phyloP scores from a whole-genome alignment of 768 basidiomycete genomes.

The Candolleomyces aberdarensis region DNA sequence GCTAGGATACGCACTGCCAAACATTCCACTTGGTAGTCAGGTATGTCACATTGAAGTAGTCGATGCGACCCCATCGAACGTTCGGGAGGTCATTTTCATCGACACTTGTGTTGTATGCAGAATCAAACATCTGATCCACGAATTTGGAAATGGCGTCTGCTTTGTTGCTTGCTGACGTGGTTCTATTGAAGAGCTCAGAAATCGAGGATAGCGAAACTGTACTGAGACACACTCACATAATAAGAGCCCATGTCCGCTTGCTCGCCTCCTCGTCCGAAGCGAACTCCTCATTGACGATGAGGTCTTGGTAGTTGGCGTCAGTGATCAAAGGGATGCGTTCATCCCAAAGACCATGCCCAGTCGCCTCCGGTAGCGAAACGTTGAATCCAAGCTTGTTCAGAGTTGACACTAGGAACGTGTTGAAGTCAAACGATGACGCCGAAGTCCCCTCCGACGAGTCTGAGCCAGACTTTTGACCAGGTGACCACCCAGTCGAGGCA shows the following conservation, averaged over 20 bases:
- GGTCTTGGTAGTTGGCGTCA: conserved; percentile 72
- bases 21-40: conserved; percentile 84
- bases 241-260: conserved; percentile 71
- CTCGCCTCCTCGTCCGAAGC: conserved; percentile 55
- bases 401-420: conserved; percentile 45
- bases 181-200: conserved; percentile 20
- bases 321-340: conserved; percentile 73
- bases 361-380: conserved; percentile 39
- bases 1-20: conserved; percentile 62
- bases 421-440: conserved; percentile 31
- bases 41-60: conserved; percentile 81
- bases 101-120: conserved; percentile 62
- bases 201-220: not conserved
- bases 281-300: conserved; percentile 69
- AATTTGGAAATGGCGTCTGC: conserved; percentile 66
- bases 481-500: conserved; percentile 6
- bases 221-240: conserved; percentile 56
- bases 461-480: conserved; percentile 11
- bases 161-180: conserved; percentile 55
- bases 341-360: conserved; percentile 54
- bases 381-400: conserved; percentile 67
- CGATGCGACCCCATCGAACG: conserved; percentile 81
- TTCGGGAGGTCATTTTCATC: conserved; percentile 61
- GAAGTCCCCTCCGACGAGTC: not conserved
- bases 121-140: conserved; percentile 73